Percentiles rank a stretch among this genome's conserved stretches.
phyloP scores from a whole-genome alignment of 371 early-diverging fungal species.

The Mucor piriformis region DNA sequence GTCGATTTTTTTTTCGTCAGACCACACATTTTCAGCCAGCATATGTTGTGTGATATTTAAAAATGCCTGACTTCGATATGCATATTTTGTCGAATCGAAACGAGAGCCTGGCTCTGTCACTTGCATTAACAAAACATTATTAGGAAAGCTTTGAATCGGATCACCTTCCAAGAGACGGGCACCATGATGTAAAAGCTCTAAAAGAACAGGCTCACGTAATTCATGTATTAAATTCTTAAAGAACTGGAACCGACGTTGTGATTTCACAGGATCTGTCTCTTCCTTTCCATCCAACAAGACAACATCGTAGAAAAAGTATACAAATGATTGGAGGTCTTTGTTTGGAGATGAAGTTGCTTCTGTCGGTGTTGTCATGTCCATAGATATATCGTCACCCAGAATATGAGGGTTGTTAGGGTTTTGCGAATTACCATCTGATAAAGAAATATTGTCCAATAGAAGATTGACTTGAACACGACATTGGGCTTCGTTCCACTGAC shows the following conservation, averaged over 20 bases:
- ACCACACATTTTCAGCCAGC: conserved; percentile 54
- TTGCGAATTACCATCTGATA: conserved; percentile 32
- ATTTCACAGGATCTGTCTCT: conserved; percentile 34
- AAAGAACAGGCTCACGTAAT: conserved; percentile 40
- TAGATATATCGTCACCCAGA: conserved; percentile 28
- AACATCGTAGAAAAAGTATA: conserved; percentile 57
- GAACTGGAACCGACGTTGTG: conserved; percentile 44
- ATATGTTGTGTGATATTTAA: conserved; percentile 58
- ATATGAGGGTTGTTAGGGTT: conserved; percentile 36
- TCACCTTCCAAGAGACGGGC: conserved; percentile 42
- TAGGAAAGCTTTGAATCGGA: conserved; percentile 36
- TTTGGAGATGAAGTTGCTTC: conserved; percentile 20
- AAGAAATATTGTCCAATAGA: conserved; percentile 56
- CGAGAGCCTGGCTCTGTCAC: conserved; percentile 1
- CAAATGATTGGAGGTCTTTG: conserved; percentile 53
- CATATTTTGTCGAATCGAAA: conserved; percentile 33
- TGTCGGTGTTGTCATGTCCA: conserved; percentile 12
- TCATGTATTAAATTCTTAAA: conserved; percentile 47
- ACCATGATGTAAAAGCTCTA: conserved; percentile 42
- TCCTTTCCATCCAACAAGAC: conserved; percentile 50
- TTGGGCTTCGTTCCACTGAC: conserved; percentile 65
- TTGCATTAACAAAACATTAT: conserved; percentile 48
- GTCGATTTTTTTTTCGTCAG: conserved; percentile 50
- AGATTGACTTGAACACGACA: conserved; percentile 64
- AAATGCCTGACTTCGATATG: conserved; percentile 54